Conservation (phyloP, 352 stramenopile genomes). For the Aphanomyces stellatus region DNA sequence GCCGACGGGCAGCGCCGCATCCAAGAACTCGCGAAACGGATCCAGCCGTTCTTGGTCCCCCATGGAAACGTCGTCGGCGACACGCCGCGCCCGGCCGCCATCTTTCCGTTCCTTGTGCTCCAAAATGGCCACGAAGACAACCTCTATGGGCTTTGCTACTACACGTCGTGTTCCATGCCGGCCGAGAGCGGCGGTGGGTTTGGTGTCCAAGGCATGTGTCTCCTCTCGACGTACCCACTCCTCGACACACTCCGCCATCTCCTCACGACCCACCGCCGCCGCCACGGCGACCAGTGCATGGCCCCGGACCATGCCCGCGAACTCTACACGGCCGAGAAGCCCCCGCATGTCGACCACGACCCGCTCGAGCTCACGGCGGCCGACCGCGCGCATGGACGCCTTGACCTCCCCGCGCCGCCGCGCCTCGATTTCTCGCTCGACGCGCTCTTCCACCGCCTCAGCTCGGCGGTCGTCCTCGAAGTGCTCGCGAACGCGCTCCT, state of each 20-base stretch:
- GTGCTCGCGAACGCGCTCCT: slow-evolving; percentile 73
- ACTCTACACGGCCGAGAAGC: not conserved
- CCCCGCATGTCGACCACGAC: not conserved
- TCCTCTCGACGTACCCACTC: slow-evolving; percentile 7
- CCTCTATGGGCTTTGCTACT: slow-evolving; percentile 4
- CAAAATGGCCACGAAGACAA: slow-evolving; percentile 7
- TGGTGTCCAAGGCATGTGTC: not conserved
- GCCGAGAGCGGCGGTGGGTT: not conserved
- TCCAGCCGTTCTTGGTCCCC: slow-evolving; percentile 13
- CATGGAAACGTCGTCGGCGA: not conserved
- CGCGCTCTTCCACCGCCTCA: slow-evolving; percentile 62
- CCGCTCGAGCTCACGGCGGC: too few relatives aligned
- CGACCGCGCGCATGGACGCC: not conserved
- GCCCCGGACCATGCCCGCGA: not conserved
- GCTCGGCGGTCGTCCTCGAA: slow-evolving; percentile 52
- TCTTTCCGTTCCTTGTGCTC: slow-evolving; percentile 9
- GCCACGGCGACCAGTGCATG: not conserved
- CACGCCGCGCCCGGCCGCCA: not conserved
- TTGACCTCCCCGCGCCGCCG: slow-evolving; percentile 18
- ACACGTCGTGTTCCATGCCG: not conserved
- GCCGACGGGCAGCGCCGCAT: slow-evolving; percentile 7
- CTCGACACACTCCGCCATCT: not conserved
- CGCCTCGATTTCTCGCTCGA: slow-evolving; percentile 58
- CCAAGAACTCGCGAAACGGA: slow-evolving; percentile 8
- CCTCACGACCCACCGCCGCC: not conserved